These are phyloP conservation scores for Ampelomyces quisqualis DNA, from an alignment of 2,329 filamentous ascomycete genomes.

Conservation along the genomic window DNA sequence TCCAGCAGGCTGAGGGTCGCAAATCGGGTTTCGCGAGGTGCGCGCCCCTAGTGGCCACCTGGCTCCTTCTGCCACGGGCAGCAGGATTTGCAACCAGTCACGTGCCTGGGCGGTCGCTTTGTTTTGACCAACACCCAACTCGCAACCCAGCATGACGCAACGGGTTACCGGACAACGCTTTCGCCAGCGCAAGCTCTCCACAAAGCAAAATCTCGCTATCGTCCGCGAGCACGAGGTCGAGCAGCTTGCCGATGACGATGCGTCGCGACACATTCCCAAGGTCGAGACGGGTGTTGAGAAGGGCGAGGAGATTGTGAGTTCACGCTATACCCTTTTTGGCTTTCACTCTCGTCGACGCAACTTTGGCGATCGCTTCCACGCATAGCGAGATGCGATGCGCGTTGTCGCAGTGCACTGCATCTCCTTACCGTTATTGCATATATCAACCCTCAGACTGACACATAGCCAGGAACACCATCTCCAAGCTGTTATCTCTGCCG, in stretches of 20 bases:
- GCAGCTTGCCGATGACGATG: slow-evolving; percentile 77
- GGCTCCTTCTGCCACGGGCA: slow-evolving; percentile 15
- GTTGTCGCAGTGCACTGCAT: slow-evolving; percentile 1
- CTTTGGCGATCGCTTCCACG: too few relatives aligned
- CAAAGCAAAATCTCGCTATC: slow-evolving; percentile 83
- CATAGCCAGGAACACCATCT: slow-evolving; percentile 82
- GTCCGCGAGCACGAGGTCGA: slow-evolving; percentile 91
- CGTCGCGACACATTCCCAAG: slow-evolving; percentile 76
- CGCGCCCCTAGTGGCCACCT: slow-evolving; percentile 21
- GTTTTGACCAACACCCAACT: slow-evolving; percentile 12
- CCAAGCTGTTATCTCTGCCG: slow-evolving; percentile 75
- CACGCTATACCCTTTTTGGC: slow-evolving; percentile 36
- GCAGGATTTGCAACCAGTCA: slow-evolving; percentile 34
- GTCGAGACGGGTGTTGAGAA: slow-evolving; percentile 97
- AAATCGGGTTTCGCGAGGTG: slow-evolving; percentile 21
- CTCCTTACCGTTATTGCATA: slow-evolving; percentile 14
- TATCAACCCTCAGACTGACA: slow-evolving; percentile 23
- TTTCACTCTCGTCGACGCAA: slow-evolving; percentile 11
- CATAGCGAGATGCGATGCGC: too few relatives aligned
- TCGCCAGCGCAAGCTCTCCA: slow-evolving; percentile 86
- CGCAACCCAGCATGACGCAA: slow-evolving; percentile 36
- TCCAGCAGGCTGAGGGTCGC: slow-evolving; percentile 29
- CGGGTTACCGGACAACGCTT: slow-evolving; percentile 58
- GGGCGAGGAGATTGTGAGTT: slow-evolving; percentile 92
- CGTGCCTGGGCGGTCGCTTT: slow-evolving; percentile 23